Evolutionary conservation across 2,329 filamentous ascomycete species (phyloP).

Genomic region (Dissoconium aciculare): DNA sequence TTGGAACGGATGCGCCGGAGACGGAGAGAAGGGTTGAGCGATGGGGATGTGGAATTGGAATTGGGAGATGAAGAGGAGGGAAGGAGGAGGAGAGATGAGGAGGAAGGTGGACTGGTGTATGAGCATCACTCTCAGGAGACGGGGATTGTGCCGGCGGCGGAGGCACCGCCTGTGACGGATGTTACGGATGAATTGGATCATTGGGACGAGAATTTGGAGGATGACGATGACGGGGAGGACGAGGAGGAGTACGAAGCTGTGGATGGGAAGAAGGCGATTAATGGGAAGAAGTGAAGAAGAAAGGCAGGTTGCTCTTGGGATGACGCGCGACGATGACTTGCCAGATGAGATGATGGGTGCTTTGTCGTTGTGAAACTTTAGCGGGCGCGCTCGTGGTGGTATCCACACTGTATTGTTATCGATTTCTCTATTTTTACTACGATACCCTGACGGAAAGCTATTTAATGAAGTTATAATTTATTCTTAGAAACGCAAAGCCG

Average conservation of each 20-base stretch:
- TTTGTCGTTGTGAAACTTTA: too few relatives aligned
- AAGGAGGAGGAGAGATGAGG: too few relatives aligned
- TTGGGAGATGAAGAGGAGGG: conserved; percentile 51
- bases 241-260: conserved; percentile 15
- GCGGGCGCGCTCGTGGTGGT: too few relatives aligned
- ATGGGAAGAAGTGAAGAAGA: conserved; percentile 26
- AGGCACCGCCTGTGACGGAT: conserved; percentile 47
- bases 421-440: too few relatives aligned
- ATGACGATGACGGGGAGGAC: conserved; percentile 48
- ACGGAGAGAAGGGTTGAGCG: conserved; percentile 54
- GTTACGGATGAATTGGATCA: conserved; percentile 79
- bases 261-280: conserved; percentile 13
- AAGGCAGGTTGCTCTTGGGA: too few relatives aligned
- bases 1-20: conserved; percentile 66
- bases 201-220: conserved; percentile 75
- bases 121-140: conserved; percentile 17
- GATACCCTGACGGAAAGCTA: too few relatives aligned
- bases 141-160: conserved; percentile 23
- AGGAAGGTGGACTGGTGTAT: conserved; percentile 27
- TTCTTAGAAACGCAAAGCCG: too few relatives aligned
- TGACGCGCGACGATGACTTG: too few relatives aligned
- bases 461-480: too few relatives aligned
- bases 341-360: too few relatives aligned
- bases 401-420: too few relatives aligned
- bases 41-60: conserved; percentile 30